Percentiles rank a stretch among this genome's conserved stretches.
Conservation (phyloP, 2,329 filamentous ascomycete species). For the Curvularia spicifera region DNA sequence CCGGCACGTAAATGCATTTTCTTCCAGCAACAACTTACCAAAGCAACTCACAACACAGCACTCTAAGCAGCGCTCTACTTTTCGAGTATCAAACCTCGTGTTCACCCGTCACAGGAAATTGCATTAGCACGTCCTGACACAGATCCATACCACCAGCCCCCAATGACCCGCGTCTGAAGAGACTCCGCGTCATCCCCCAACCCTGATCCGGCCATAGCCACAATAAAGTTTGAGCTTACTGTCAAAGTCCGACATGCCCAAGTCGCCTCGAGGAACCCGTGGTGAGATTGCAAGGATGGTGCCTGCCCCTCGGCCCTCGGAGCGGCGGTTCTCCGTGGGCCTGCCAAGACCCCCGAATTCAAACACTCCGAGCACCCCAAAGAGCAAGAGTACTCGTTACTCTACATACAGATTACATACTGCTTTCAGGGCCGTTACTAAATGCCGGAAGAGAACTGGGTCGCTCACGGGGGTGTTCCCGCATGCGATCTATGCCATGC, state of each 20-base stretch:
- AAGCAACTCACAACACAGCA: neutral
- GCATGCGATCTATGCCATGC: conserved; percentile 44
- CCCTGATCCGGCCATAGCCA: neutral
- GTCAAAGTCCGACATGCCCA: neutral
- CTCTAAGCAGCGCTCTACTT: too few species aligned
- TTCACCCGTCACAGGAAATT: neutral
- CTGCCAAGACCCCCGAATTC: conserved; percentile 14
- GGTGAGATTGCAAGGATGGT: conserved; percentile 3
- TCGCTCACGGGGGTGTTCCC: conserved; percentile 39
- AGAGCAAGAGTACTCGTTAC: neutral
- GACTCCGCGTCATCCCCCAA: neutral
- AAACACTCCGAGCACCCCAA: conserved; percentile 10
- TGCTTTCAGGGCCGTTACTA: neutral
- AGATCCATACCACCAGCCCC: neutral
- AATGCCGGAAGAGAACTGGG: conserved; percentile 45
- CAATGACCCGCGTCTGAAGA: neutral
- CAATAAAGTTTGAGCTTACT: conserved; percentile 1
- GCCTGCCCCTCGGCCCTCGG: conserved; percentile 12
- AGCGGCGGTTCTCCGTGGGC: neutral
- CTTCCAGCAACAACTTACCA: neutral
- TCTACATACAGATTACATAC: neutral
- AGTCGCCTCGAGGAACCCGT: neutral
- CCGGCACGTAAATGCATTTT: neutral
- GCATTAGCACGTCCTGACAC: neutral
- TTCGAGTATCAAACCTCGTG: too few species aligned